These are phyloP conservation scores for Eucalyptus virginea DNA, from an alignment of 345 rosid genomes.

Conservation along the genomic window DNA sequence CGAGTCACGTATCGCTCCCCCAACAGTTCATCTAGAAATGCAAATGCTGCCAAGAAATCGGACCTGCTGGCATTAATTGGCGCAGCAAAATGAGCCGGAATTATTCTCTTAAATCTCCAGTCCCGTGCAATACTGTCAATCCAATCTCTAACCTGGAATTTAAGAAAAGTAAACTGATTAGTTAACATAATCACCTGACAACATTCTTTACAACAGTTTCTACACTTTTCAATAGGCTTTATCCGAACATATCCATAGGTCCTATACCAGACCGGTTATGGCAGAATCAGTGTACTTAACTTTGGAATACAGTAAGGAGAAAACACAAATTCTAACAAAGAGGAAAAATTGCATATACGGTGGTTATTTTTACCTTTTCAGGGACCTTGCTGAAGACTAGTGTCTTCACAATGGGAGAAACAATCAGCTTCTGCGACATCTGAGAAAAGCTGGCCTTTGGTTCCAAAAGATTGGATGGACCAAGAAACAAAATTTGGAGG, in stretches of 20 bases:
- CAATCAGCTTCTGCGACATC: constrained; percentile 91
- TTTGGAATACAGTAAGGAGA: background rate
- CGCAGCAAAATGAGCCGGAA: constrained; percentile 92
- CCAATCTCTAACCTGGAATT: constrained; percentile 81
- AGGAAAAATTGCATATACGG: background rate
- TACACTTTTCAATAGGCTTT: background rate
- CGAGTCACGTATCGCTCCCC: constrained; percentile 59
- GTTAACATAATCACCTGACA: background rate
- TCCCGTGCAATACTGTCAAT: constrained; percentile 67
- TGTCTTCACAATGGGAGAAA: constrained; percentile 91
- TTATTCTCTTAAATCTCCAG: constrained; percentile 92
- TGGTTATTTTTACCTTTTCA: constrained; percentile 55
- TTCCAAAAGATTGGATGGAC: constrained; percentile 90
- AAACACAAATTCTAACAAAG: background rate
- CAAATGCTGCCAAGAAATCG: constrained; percentile 81
- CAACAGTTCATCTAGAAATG: constrained; percentile 77
- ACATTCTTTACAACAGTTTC: background rate
- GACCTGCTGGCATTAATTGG: constrained; percentile 78
- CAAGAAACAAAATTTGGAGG: constrained; percentile 84
- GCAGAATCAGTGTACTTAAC: background rate
- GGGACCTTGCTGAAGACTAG: constrained; percentile 96
- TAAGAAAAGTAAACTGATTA: too few relatives aligned
- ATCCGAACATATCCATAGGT: background rate
- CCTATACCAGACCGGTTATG: background rate
- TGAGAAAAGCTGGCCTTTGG: constrained; percentile 89